Evolutionary conservation across 768 basidiomycete species (phyloP), one percentile per base, ranked within the genome.

Genomic region (Chalciporus sphaerocephalus): DNA sequence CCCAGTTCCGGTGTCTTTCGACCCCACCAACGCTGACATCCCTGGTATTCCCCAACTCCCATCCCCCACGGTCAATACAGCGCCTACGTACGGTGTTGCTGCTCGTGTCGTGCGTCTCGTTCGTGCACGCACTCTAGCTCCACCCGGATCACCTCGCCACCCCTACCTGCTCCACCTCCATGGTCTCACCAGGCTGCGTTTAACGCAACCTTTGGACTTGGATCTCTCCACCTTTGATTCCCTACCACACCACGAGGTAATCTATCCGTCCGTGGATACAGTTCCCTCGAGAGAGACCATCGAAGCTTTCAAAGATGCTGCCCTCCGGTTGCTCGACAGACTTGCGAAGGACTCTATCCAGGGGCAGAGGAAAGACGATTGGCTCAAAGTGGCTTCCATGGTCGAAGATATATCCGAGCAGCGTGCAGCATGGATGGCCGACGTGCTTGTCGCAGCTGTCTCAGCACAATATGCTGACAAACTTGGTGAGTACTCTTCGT

Each of bases 391-490:
- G 42, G 73, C 83, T 3, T 69, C 68, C 24, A 84, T 89, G 78
- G 70, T 90, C 9, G 86, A 89, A 48, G 85, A 91, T 28, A 74
- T 83, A 13, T 74, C 81, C 0, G 74, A 78, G 52, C 73, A 76
- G 8, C 70, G 80, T 22, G 78, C 82, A 0, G 75, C 80, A 4
- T 86, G 83, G 79, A 81, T 89, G 74, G 85, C 86, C 0, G 88
- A 91, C 56, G 79, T 88, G 11, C 73, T 91, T 25, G 74, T 89
- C 13, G 74, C 83, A 9, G 61, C 65, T 18, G 51, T 63, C 25
- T 77, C 79, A 41, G 76, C 74, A 3, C 85, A 85, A 42, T 85
- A 85, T 51, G 67, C 66, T 3, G 88, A 91, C 61, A 86, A 82
- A 61, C 73, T 90, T 13, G 79, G 88, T 85, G 54, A 54, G 78